A percentile compares a stretch with the other conserved stretches of the same genome.
phyloP scores from a whole-genome alignment of 2,329 filamentous ascomycete genomes.

The Xylaria sp. region DNA sequence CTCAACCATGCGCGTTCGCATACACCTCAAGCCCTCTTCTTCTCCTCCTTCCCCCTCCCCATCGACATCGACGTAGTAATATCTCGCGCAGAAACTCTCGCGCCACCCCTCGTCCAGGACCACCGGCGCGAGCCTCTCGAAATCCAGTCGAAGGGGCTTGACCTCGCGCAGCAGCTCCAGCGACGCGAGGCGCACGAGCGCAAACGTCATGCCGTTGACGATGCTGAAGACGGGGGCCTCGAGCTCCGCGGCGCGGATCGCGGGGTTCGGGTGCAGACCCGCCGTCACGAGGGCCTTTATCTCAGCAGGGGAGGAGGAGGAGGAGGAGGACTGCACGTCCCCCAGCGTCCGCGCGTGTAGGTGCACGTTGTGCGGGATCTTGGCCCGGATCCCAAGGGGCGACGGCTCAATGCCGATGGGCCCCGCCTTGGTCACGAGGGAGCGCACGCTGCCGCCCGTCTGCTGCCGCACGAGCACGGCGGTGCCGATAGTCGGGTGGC shows the following conservation, averaged over 20 bases:
- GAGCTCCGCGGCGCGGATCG: slow-evolving; percentile 38
- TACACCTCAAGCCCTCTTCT: slow-evolving; percentile 24
- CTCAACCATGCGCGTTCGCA: slow-evolving; percentile 68
- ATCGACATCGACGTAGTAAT: slow-evolving; percentile 62
- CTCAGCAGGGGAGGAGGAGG: too few relatives aligned
- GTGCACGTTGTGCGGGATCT: slow-evolving; percentile 71
- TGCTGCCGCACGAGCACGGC: slow-evolving; percentile 54
- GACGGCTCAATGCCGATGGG: slow-evolving; percentile 13
- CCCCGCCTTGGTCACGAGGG: slow-evolving; percentile 62
- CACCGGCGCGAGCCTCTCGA: slow-evolving; percentile 36
- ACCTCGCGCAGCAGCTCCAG: slow-evolving; percentile 61
- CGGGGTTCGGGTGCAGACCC: slow-evolving; percentile 32
- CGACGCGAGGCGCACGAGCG: slow-evolving; percentile 66
- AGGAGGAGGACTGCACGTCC: slow-evolving; percentile 37
- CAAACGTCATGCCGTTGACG: slow-evolving; percentile 76
- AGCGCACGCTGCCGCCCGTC: slow-evolving; percentile 46
- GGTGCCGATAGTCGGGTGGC: slow-evolving; percentile 66
- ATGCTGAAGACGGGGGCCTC: slow-evolving; percentile 62
- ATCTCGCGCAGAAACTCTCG: slow-evolving; percentile 57
- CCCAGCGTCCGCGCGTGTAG: slow-evolving; percentile 56
- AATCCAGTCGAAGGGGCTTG: slow-evolving; percentile 42
- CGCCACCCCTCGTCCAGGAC: slow-evolving; percentile 63
- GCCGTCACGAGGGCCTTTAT: not conserved
- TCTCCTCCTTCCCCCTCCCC: slow-evolving; percentile 28
- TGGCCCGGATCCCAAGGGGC: slow-evolving; percentile 54